phyloP scores from a whole-genome alignment of 306 rosid species.

The Nissolia schottii region DNA sequence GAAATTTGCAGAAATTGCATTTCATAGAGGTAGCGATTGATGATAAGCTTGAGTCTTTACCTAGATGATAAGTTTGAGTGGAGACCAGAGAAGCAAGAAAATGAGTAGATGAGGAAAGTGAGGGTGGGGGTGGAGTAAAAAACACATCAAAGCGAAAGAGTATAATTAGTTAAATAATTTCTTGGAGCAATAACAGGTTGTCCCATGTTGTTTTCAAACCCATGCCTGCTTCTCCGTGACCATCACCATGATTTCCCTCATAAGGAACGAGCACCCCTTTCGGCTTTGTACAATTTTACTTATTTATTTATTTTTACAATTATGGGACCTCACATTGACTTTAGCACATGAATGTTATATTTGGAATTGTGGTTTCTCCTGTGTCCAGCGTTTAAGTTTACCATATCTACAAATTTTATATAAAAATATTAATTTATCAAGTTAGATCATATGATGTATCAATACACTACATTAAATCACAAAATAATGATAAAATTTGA shows the following conservation, averaged over 20 bases:
- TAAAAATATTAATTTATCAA: too few relatives aligned
- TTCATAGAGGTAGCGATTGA: background rate
- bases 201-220: constrained; percentile 45
- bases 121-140: constrained; percentile 33
- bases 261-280: constrained; percentile 14
- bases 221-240: constrained; percentile 33
- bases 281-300: too few relatives aligned
- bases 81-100: constrained; percentile 17
- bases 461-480: too few relatives aligned
- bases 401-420: too few relatives aligned
- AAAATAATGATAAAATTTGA: too few relatives aligned
- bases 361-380: too few relatives aligned
- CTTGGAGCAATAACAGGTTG: constrained; percentile 48
- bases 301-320: background rate
- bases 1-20: background rate
- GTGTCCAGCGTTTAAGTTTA: too few relatives aligned
- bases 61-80: constrained; percentile 28
- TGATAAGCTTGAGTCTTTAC: too few relatives aligned
- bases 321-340: constrained; percentile 28
- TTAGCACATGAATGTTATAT: constrained; percentile 7
- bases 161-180: constrained; percentile 37
- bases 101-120: constrained; percentile 6
- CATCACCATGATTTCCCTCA: constrained; percentile 33
- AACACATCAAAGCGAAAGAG: constrained; percentile 30
- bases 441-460: too few relatives aligned